Evolutionary conservation across 192 early-diverging fungal genomes (phyloP).

Genomic region (Entophlyctis luteolus): DNA sequence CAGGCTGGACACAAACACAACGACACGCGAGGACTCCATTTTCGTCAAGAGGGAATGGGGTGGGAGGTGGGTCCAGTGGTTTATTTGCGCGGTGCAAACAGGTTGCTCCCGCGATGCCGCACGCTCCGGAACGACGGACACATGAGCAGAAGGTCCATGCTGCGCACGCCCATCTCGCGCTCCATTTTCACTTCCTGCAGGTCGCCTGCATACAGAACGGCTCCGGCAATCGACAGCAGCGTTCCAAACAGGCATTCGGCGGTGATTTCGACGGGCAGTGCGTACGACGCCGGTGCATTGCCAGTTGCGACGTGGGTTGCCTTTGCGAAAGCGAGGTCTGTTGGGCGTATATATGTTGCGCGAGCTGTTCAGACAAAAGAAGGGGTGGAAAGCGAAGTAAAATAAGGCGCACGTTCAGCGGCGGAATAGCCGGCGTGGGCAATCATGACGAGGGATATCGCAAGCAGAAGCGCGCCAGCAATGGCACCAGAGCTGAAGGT

Average conservation of each 20-base stretch:
- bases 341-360: background rate
- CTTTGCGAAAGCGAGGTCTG: slow-evolving; percentile 13
- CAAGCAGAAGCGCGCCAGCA: slow-evolving; percentile 1
- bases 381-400: background rate
- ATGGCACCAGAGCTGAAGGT: background rate
- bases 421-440: slow-evolving; percentile 9
- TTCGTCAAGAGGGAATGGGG: background rate
- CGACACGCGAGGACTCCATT: background rate
- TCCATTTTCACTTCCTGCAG: background rate
- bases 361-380: background rate
- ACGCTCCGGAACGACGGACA: slow-evolving; percentile 2
- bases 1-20: background rate
- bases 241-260: slow-evolving; percentile 1
- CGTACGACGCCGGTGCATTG: background rate
- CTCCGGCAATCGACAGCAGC: background rate
- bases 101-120: background rate
- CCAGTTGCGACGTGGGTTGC: background rate
- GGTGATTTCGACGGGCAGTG: background rate
- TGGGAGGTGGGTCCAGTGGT: background rate
- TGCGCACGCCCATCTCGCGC: slow-evolving; percentile 3
- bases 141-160: background rate
- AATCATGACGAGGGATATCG: background rate
- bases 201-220: background rate
- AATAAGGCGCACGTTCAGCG: slow-evolving; percentile 11
- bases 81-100: background rate